Evolutionary conservation across 108 stramenopile genomes (phyloP).

Genomic region (Skeletonema menzelii): DNA sequence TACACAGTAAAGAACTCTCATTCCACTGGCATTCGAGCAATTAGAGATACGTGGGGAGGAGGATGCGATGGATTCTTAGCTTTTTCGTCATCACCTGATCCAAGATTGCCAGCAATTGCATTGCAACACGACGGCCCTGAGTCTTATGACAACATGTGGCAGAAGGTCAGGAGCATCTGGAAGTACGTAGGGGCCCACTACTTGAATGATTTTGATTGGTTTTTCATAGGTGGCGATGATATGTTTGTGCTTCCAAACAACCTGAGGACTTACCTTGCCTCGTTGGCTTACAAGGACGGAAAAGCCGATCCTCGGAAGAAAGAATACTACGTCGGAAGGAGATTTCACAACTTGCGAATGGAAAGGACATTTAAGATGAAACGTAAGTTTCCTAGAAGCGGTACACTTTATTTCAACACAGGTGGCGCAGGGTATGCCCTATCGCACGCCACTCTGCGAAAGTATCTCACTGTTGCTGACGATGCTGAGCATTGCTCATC

Average conservation of each 20-base stretch:
- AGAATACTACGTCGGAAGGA: conserved; percentile 72
- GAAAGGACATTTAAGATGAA: neutral
- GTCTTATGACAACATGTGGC: conserved; percentile 86
- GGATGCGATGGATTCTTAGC: conserved; percentile 93
- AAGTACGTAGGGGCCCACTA: conserved; percentile 85
- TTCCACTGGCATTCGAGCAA: conserved; percentile 59
- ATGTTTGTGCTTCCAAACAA: conserved; percentile 88
- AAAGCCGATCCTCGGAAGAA: conserved; percentile 31
- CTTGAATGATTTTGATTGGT: conserved; percentile 84
- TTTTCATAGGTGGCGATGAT: conserved; percentile 93
- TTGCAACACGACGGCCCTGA: conserved; percentile 65
- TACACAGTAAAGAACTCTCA: conserved; percentile 69
- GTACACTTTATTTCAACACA: conserved; percentile 67
- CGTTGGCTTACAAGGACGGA: conserved; percentile 37
- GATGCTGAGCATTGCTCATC: conserved; percentile 45
- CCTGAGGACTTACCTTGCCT: conserved; percentile 65
- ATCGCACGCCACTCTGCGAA: conserved; percentile 47
- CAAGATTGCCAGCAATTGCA: conserved; percentile 49
- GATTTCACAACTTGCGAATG: conserved; percentile 46
- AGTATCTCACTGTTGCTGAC: neutral
- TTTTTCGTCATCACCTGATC: conserved; percentile 64
- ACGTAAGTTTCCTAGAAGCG: neutral
- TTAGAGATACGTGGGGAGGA: conserved; percentile 65
- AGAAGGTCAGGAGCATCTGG: conserved; percentile 82
- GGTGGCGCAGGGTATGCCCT: conserved; percentile 70